Percentiles rank a stretch among this genome's conserved stretches.
Conservation (phyloP, 331 rosid species). For the Phaseolus coccineus region DNA sequence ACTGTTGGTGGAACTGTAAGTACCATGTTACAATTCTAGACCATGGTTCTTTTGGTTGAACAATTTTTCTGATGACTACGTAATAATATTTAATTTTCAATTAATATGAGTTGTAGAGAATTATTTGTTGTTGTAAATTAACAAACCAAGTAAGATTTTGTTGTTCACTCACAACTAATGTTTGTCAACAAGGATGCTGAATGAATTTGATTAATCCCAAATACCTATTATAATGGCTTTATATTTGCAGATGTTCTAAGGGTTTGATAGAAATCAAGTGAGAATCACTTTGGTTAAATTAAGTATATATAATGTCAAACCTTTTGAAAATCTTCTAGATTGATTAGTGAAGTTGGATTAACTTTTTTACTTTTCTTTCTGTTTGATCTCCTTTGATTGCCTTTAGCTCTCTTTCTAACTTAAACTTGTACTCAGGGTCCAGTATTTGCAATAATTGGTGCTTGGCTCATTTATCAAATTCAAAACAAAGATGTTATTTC, state of each 20-base stretch:
- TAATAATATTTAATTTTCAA: background rate
- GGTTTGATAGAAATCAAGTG: slow-evolving; percentile 13
- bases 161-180: background rate
- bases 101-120: background rate
- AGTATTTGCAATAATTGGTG: slow-evolving; percentile 88
- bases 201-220: background rate
- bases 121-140: background rate
- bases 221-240: slow-evolving; percentile 18
- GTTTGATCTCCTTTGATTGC: background rate
- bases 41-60: background rate
- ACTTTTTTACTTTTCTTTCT: background rate
- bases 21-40: slow-evolving; percentile 49
- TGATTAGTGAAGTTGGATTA: background rate
- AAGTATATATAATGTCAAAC: background rate
- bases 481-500: slow-evolving; percentile 66
- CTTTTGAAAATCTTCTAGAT: background rate
- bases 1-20: slow-evolving; percentile 92
- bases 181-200: background rate
- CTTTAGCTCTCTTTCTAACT: slow-evolving; percentile 12
- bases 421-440: slow-evolving; percentile 68
- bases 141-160: background rate
- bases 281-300: slow-evolving; percentile 10
- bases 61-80: background rate
- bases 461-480: slow-evolving; percentile 84
- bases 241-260: background rate